Conservation (phyloP, 371 early-diverging fungal species). For the Lichtheimia hyalospora region DNA sequence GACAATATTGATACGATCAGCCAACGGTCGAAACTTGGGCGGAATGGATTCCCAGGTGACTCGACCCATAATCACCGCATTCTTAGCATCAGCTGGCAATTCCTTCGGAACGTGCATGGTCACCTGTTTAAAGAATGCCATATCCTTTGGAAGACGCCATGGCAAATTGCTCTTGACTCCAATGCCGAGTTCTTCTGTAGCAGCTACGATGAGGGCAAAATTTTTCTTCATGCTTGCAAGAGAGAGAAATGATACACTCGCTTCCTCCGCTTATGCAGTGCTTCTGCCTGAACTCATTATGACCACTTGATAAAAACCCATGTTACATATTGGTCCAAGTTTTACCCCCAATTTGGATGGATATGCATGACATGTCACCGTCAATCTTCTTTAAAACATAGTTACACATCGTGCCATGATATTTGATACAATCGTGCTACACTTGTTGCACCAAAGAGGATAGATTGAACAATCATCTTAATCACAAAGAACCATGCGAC, state of each 20-base stretch:
- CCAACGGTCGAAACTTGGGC: slow-evolving; percentile 68
- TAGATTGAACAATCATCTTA: no score
- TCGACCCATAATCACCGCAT: slow-evolving; percentile 90
- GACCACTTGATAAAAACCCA: no score
- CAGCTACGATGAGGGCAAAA: slow-evolving; percentile 75
- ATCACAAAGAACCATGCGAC: no score
- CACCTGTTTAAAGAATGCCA: slow-evolving; percentile 77
- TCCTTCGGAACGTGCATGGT: slow-evolving; percentile 54
- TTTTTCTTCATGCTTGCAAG: slow-evolving; percentile 20
- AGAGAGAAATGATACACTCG: not conserved
- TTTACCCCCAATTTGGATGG: no score
- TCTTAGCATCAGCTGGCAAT: slow-evolving; percentile 25
- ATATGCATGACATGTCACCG: no score
- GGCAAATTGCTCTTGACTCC: slow-evolving; percentile 73
- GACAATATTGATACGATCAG: slow-evolving; percentile 80
- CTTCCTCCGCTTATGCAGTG: no score
- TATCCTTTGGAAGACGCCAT: slow-evolving; percentile 85
- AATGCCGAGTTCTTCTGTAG: slow-evolving; percentile 76
- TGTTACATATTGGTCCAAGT: no score
- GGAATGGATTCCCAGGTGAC: slow-evolving; percentile 90
- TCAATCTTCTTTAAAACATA: no score
- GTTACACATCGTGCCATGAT: no score
- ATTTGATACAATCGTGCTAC: no score
- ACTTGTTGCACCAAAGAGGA: no score
- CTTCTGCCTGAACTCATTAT: no score